Base-by-base conservation (phyloP, 106 monocot species). In the Allium fistulosum region DNA sequence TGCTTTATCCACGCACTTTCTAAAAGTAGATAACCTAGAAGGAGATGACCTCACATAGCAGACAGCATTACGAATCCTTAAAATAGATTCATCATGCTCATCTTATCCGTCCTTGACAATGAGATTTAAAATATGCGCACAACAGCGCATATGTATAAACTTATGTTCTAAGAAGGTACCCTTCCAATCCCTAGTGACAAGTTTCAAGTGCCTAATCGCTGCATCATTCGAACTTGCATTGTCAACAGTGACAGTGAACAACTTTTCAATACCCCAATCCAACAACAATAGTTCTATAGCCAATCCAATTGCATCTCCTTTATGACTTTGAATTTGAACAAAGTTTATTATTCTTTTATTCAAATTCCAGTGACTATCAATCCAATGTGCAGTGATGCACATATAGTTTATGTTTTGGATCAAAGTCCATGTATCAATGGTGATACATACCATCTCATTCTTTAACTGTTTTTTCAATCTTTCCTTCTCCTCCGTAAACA, bases 311-410 rank as follows among this genome's bases (percentile, higher is more conserved):
- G 51, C 11, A 8, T 70, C 61, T 8, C 76, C 76, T 63, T 68
- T 75, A 22, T 75, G 68, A 28, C 28, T 28, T 28, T 28, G 28
- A 28, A 59, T 68, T 12, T 11, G 61, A 50, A 27, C 62, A 53
- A 70, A 76, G n/a, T 70, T 76, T 11, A 76, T 11, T 17, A 76
- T 53, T 58, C 60, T 52, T 45, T 69, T 53, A 6, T 76, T 28
- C 8, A 77, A 63, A 9, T 56, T 69, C 63, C 51, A 71, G 10
- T 63, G 47, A 51, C n/a, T 18, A 62, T 76, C 53, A 8, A 63
- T 55, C 17, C 28, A 69, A 69, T 76, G 75, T 7, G 75, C 49
- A 14, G 59, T 63, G 4, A 62, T 4, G 15, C 74, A 60, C 62
- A 76, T 63, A 53, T 76, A 69, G 51, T 53, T 53, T 11, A 70